A percentile compares a stretch with the other conserved stretches of the same genome.
These are phyloP conservation scores for Ophiocordyceps australis DNA, from an alignment of 2,329 filamentous ascomycete genomes.

Conservation along the genomic window DNA sequence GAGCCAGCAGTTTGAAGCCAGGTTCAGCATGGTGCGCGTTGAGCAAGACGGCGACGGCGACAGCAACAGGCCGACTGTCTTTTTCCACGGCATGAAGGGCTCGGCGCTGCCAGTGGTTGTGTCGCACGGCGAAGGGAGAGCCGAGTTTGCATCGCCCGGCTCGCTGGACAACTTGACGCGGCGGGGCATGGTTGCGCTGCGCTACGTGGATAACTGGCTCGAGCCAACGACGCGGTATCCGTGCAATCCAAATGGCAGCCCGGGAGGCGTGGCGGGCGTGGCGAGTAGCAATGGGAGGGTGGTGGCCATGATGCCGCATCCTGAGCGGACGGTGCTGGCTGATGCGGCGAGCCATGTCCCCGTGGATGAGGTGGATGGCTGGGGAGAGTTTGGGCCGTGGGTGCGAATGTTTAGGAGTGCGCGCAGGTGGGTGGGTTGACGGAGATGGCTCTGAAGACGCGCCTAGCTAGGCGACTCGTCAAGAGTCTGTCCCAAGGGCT, in stretches of 20 bases:
- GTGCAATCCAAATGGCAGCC: conserved; percentile 72
- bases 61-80: conserved; percentile 45
- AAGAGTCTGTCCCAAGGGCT: too few relatives aligned
- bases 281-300: conserved; percentile 62
- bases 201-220: conserved; percentile 70
- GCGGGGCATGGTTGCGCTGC: conserved; percentile 54
- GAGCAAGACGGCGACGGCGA: conserved; percentile 35
- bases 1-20: conserved; percentile 78
- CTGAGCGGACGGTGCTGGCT: conserved; percentile 71
- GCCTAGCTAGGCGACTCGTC: too few relatives aligned
- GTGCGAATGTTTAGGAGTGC: conserved; percentile 73
- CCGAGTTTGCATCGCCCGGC: conserved; percentile 42
- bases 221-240: conserved; percentile 69
- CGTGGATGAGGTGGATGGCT: conserved; percentile 34
- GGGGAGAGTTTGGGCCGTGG: conserved; percentile 78
- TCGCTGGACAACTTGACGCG: conserved; percentile 36
- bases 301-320: conserved; percentile 83
- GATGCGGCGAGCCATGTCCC: conserved; percentile 65
- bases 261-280: conserved; percentile 64
- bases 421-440: conserved; percentile 65
- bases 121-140: conserved; percentile 82
- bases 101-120: conserved; percentile 71
- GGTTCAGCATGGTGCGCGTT: conserved; percentile 67
- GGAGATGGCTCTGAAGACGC: too few relatives aligned
- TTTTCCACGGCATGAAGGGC: conserved; percentile 76